Percentiles rank a stretch among this genome's conserved stretches.
These are phyloP conservation scores for Talaromyces sp. DNA, from an alignment of 2,329 filamentous ascomycete genomes.

Conservation along the genomic window DNA sequence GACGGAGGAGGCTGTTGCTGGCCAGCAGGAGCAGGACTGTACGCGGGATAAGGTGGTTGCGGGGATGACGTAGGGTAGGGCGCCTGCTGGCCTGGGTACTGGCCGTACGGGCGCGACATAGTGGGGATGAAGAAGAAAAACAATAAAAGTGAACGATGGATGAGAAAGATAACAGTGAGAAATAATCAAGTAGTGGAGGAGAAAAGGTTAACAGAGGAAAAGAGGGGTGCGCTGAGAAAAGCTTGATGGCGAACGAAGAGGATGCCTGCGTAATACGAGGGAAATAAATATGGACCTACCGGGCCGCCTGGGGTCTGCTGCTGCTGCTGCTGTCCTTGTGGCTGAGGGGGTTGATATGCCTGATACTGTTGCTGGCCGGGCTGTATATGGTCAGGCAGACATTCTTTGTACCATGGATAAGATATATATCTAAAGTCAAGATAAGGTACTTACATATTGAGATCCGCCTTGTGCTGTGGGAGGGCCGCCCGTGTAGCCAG, in stretches of 20 bases:
- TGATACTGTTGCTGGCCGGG: slow-evolving; percentile 45
- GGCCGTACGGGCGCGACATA: slow-evolving; percentile 39
- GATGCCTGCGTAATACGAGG: slow-evolving; percentile 5
- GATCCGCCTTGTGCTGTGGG: slow-evolving; percentile 30
- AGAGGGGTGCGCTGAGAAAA: slow-evolving; percentile 5
- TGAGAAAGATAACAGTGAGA: not conserved
- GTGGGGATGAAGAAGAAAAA: slow-evolving; percentile 18
- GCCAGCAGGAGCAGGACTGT: slow-evolving; percentile 31
- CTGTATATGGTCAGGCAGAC: slow-evolving; percentile 12
- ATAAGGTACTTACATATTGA: slow-evolving; percentile 52
- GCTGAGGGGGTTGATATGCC: slow-evolving; percentile 48
- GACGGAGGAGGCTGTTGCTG: slow-evolving; percentile 28
- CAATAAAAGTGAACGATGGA: slow-evolving; percentile 9
- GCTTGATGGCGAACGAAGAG: slow-evolving; percentile 15
- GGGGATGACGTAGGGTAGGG: slow-evolving; percentile 34
- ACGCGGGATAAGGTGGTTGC: slow-evolving; percentile 32
- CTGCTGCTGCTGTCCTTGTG: slow-evolving; percentile 19
- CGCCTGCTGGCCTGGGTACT: slow-evolving; percentile 39
- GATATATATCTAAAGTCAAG: not conserved
- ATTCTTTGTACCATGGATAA: not conserved
- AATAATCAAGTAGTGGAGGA: not conserved
- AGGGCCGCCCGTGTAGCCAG: slow-evolving; percentile 39
- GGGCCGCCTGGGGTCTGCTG: slow-evolving; percentile 26
- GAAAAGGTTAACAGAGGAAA: not conserved
- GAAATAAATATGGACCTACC: slow-evolving; percentile 31